phyloP scores from a whole-genome alignment of 1,284 basidiomycete species.

The Rhizoctonia solani region DNA sequence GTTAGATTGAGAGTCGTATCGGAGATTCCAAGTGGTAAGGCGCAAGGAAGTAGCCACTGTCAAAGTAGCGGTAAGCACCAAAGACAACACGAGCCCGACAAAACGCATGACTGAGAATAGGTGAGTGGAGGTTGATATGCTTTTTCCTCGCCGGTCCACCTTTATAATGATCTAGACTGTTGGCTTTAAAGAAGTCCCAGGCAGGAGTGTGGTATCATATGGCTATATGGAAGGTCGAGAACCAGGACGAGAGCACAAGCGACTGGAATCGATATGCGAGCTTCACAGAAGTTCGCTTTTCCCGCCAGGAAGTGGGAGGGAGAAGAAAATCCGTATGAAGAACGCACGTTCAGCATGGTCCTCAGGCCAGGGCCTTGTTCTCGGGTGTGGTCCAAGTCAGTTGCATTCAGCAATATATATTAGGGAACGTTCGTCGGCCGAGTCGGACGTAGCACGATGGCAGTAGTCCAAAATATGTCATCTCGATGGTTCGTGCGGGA shows the following conservation, averaged over 20 bases:
- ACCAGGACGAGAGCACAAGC: no score
- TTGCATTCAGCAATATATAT: no score
- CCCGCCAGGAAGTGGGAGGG: not conserved
- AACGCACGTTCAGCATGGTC: slow-evolving; percentile 3
- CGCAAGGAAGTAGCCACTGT: slow-evolving; percentile 45
- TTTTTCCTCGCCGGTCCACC: no score
- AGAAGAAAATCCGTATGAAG: not conserved
- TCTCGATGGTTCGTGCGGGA: no score
- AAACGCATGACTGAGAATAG: no score
- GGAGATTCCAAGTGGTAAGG: slow-evolving; percentile 58
- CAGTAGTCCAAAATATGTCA: no score
- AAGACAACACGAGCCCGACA: no score
- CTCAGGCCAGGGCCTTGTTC: no score
- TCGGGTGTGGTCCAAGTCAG: not conserved
- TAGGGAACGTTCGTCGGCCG: not conserved
- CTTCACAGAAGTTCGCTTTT: no score
- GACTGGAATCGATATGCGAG: not conserved
- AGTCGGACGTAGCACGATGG: not conserved
- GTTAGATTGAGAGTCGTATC: slow-evolving; percentile 58
- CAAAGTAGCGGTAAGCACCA: not conserved
- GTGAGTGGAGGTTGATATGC: no score
- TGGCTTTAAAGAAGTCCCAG: no score
- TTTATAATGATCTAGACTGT: not conserved
- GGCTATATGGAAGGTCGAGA: no score
- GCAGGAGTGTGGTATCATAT: slow-evolving; percentile 1